Base-by-base conservation (phyloP, 2,329 filamentous ascomycete genomes). In the Dothidotthia symphoricarpi region DNA sequence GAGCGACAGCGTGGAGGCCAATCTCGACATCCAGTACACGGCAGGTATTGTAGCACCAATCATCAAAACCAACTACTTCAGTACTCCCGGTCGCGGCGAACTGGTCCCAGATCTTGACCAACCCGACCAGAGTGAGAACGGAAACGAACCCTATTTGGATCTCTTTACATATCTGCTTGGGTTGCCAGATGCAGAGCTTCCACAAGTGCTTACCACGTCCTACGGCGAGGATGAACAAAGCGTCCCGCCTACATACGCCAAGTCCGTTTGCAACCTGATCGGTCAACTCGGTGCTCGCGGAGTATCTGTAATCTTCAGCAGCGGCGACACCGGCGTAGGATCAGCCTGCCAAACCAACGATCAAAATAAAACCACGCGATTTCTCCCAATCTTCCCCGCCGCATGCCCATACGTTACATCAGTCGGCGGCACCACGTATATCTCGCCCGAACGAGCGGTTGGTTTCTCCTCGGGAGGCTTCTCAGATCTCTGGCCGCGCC, bases 1-100 rank as follows among this genome's bases (percentile, higher is more conserved):
- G 2, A 46, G 57, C 9, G 64, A 70, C 47, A 71, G 69, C 45
- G 65, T 68, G 12, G 74, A 76, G 49, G 74, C 72, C 34, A 75
- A 76, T 48, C 62, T 76, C 13, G 74, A 77, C 42, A 64, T 73
- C 25, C 71, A 76, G 49, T 75, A 75, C 43, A 73, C 73, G 4
- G 45, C 71, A 28, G 69, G 71, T 19, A 45, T 75, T 11, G 67
- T 69, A 39, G 51, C 67, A 9, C 71, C 72, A 0, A 46, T 26
- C 7, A 51, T 73, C 12, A 66, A 69, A 2, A 67, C 70, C 10
- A 70, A 65, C 8, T 74, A 73, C 45, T 76, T 66, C 55, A 73
- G 68, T 55, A 74, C 71, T 22, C 67, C 68, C 24, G 70, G 70
- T n/a, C 69, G 69, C 25, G 73, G 69, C 10, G 48, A 56, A 3